phyloP scores from a whole-genome alignment of 306 rosid genomes.

The Corylus heterophylla region DNA sequence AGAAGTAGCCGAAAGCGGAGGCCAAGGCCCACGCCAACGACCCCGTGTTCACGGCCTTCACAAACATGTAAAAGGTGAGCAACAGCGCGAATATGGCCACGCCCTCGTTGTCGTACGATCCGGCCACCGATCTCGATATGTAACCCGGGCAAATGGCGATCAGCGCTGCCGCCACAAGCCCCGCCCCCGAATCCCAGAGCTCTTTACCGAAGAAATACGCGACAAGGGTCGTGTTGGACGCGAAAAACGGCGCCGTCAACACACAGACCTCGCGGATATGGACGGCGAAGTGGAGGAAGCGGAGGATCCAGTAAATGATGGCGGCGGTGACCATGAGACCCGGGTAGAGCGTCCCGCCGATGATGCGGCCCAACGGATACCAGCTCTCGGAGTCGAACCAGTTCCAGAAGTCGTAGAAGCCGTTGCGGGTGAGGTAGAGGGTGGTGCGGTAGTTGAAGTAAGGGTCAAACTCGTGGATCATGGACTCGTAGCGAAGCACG shows the following conservation, averaged over 20 bases:
- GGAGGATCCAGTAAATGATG: slow-evolving; percentile 60
- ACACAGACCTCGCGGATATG: slow-evolving; percentile 99
- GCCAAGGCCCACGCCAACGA: slow-evolving; percentile 89
- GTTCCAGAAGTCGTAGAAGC: slow-evolving; percentile 97
- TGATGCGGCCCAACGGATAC: slow-evolving; percentile 93
- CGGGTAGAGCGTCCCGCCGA: slow-evolving; percentile 95
- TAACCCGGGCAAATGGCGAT: slow-evolving; percentile 98
- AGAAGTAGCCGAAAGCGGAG: slow-evolving; percentile 93
- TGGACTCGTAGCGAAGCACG: slow-evolving; percentile 94
- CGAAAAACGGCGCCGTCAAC: slow-evolving; percentile 89
- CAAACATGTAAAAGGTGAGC: slow-evolving; percentile 81
- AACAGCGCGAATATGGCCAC: slow-evolving; percentile 90
- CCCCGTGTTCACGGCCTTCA: slow-evolving; percentile 92
- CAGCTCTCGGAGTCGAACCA: slow-evolving; percentile 98
- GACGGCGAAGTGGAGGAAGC: slow-evolving; percentile 67
- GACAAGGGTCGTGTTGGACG: slow-evolving; percentile 88
- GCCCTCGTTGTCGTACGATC: slow-evolving; percentile 96
- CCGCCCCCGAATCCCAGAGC: slow-evolving; percentile 95
- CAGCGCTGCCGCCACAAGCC: slow-evolving; percentile 85
- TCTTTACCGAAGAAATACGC: slow-evolving; percentile 94
- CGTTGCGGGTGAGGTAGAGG: slow-evolving; percentile 67
- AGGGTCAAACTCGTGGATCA: slow-evolving; percentile 99
- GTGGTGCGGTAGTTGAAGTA: slow-evolving; percentile 98
- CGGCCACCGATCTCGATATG: slow-evolving; percentile 93
- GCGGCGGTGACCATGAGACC: slow-evolving; percentile 98